These are phyloP conservation scores for Wickerhamomyces sp. DNA, from an alignment of 1,139 yeast genomes.

Conservation along the genomic window DNA sequence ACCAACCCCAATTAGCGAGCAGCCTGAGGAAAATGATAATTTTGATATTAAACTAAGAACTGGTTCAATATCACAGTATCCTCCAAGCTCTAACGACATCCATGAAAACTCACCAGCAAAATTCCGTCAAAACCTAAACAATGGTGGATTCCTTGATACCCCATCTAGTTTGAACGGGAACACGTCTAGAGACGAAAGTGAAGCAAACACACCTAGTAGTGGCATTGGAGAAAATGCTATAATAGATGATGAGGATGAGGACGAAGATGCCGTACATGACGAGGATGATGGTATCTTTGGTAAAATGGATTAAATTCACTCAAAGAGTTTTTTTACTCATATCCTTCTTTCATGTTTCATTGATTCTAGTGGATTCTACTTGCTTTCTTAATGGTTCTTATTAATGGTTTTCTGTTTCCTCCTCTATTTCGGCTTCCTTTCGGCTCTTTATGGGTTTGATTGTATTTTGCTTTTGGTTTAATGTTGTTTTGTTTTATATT, in stretches of 20 bases:
- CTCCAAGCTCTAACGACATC: constrained; percentile 23
- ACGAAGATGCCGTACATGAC: constrained; percentile 9
- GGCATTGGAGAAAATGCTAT: constrained; percentile 4
- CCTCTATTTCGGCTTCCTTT: background rate
- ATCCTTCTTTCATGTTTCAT: background rate
- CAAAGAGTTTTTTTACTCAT: background rate
- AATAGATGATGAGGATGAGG: constrained; percentile 9
- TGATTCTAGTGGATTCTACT: no score
- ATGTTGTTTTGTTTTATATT: background rate
- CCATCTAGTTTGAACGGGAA: constrained; percentile 9
- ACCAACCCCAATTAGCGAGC: constrained; percentile 9
- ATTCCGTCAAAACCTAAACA: constrained; percentile 2
- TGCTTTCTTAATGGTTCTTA: background rate
- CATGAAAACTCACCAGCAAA: constrained; percentile 7
- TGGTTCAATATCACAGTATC: constrained; percentile 28
- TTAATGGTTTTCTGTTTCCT: background rate
- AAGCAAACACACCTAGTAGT: constrained; percentile 2
- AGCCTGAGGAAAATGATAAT: constrained; percentile 9
- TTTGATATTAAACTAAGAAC: constrained; percentile 22
- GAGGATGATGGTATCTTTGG: constrained; percentile 29
- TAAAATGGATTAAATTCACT: constrained; percentile 25
- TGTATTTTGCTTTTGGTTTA: background rate
- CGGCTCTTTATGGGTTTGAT: background rate
- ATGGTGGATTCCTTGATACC: constrained; percentile 21
- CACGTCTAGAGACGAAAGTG: background rate